Evolutionary conservation across 306 rosid species (phyloP), one percentile per base, ranked within the genome.

Genomic region (Quercus bicolor): DNA sequence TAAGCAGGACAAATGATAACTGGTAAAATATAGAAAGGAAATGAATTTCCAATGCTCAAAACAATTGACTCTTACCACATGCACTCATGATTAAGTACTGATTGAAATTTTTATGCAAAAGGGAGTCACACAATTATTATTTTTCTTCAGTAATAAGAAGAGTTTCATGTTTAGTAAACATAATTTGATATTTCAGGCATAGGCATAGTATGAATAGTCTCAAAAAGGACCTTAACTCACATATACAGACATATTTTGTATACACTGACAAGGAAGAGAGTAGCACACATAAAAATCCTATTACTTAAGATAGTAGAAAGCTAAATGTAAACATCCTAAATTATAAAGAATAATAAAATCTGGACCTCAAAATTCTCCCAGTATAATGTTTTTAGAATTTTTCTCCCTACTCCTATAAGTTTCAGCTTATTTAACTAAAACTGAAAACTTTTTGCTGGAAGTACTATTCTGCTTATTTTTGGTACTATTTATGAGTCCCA

Each of bases 401-500:
- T 60, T 60, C 29, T 60, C 10, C 11, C 16, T 21, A 12, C 15
- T 5, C 33, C 13, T 24, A 23, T 20, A 11, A 14, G 13, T 24
- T 21, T 1, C 40, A 1, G 2, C 8, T 34, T 34, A 34, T 34
- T 34, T 34, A 1, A 2, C 2, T 34, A 2, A 34, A 34, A 34
- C 9, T 34, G 0, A 34, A 34, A 34, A 34, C 2, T 34, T 34
- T 34, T 34, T 34, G 9, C 40, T 1, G 0, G 6, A 34, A 34
- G 9, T 34, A 34, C 2, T 34, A 33, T 33, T 5, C 1, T 0
- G 2, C 40, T 6, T 5, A 34, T 1, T 34, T 34, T 34, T 34
- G 0, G 0, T 6, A 34, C 9, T 1, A 34, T 34, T 34, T 0
- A 34, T 34, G 2, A 0, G 8, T 34, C 9, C 0, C 9, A 34